Percentiles rank a stretch among this genome's conserved stretches.
These are phyloP conservation scores for Friedmanniomyces simplex DNA, from an alignment of 495 filamentous ascomycete genomes.

Conservation along the genomic window DNA sequence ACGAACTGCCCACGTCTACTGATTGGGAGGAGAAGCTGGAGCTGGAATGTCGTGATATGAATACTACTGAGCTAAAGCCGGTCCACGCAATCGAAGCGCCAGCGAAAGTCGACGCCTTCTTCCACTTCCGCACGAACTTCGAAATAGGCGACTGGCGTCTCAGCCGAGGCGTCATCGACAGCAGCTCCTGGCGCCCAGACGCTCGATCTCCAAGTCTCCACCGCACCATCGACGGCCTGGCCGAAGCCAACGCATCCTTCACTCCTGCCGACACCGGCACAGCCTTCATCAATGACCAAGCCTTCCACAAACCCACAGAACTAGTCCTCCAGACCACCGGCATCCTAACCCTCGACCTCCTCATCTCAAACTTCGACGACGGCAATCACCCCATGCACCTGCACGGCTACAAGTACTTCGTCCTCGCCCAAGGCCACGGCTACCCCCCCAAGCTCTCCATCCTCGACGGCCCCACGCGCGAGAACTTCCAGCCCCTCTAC, in stretches of 20 bases:
- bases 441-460: constrained; percentile 32
- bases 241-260: constrained; percentile 19
- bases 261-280: background rate
- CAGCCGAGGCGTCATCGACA: constrained; percentile 45
- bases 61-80: constrained; percentile 33
- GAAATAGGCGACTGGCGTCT: constrained; percentile 46
- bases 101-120: constrained; percentile 34
- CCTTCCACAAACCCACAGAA: constrained; percentile 19
- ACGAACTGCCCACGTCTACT: constrained; percentile 20
- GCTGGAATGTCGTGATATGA: constrained; percentile 39
- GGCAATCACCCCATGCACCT: constrained; percentile 30
- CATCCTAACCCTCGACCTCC: constrained; percentile 24
- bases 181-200: constrained; percentile 41
- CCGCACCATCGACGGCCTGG: constrained; percentile 39
- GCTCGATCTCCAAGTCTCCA: constrained; percentile 35
- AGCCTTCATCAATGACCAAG: constrained; percentile 23
- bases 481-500: constrained; percentile 16
- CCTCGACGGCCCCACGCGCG: constrained; percentile 1
- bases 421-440: constrained; percentile 45
- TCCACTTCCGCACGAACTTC: constrained; percentile 43
- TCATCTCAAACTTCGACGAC: constrained; percentile 31
- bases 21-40: constrained; percentile 32
- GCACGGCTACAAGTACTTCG: constrained; percentile 48
- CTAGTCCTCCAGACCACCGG: constrained; percentile 26
- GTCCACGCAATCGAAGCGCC: constrained; percentile 33